Evolutionary conservation across 805 yeast genomes (phyloP).

Genomic region (Hanseniaspora valbyensis): DNA sequence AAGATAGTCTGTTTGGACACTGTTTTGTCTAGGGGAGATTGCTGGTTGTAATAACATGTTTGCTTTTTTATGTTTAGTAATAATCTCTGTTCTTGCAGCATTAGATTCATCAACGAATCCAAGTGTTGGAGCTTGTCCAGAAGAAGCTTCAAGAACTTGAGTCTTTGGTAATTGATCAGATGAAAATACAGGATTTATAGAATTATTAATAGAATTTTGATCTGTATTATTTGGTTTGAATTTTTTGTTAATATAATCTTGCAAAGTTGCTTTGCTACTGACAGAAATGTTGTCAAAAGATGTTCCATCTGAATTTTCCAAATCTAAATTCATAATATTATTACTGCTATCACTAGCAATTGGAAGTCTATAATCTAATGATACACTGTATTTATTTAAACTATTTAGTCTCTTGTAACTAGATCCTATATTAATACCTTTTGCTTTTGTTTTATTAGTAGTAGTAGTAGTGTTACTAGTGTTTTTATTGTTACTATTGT

Average conservation of each 20-base stretch:
- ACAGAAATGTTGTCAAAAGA: neutral
- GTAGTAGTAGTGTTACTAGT: constrained; percentile 22
- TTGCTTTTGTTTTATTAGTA: constrained; percentile 21
- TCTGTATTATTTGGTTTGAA: neutral
- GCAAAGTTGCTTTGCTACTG: constrained; percentile 4
- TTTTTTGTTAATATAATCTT: constrained; percentile 6
- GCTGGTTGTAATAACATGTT: constrained; percentile 21
- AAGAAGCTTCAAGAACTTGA: constrained; percentile 53
- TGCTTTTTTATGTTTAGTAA: neutral
- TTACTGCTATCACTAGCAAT: neutral
- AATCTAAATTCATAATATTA: neutral
- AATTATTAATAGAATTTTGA: neutral
- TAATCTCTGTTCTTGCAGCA: constrained; percentile 6
- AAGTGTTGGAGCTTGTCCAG: constrained; percentile 46
- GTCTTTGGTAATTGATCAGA: constrained; percentile 65
- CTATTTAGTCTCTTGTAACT: constrained; percentile 3
- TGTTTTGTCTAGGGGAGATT: constrained; percentile 28
- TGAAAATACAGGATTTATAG: constrained; percentile 48
- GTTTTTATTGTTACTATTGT: too few relatives aligned
- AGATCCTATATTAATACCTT: neutral
- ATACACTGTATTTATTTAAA: constrained; percentile 13
- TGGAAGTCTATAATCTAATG: constrained; percentile 8
- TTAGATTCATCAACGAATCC: constrained; percentile 7
- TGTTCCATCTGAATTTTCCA: neutral
- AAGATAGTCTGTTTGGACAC: constrained; percentile 28